Conservation (phyloP, 2,329 filamentous ascomycete genomes). For the Cadophora malorum region DNA sequence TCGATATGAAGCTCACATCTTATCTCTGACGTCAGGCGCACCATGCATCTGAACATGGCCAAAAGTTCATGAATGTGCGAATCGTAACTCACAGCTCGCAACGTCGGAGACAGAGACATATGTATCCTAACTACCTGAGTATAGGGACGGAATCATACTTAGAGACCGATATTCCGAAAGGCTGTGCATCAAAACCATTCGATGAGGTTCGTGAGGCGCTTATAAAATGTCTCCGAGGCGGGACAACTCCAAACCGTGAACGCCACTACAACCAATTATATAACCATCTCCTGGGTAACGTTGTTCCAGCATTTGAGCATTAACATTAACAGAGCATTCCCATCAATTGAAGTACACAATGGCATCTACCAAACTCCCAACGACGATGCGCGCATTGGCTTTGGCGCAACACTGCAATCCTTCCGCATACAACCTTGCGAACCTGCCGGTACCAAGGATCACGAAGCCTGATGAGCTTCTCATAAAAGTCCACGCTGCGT, state of each 20-base stretch:
- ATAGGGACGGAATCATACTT: neutral
- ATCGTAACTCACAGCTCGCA: neutral
- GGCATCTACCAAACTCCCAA: constrained; percentile 31
- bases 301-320: neutral
- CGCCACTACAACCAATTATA: constrained; percentile 8
- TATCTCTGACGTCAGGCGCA: neutral
- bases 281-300: neutral
- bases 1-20: neutral
- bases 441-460: constrained; percentile 54
- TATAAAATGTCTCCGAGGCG: constrained; percentile 9
- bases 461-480: constrained; percentile 52
- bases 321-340: neutral
- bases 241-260: constrained; percentile 18
- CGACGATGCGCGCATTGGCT: constrained; percentile 40
- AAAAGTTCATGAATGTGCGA: neutral
- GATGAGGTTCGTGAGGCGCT: neutral
- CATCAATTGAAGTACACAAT: constrained; percentile 22
- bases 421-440: constrained; percentile 46
- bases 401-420: constrained; percentile 38
- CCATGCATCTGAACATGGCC: neutral
- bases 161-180: neutral
- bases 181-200: neutral
- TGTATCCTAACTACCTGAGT: too few relatives aligned
- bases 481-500: constrained; percentile 52
- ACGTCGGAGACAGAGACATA: neutral